Conservation (phyloP, 257 asterid genomes). For the Pogostemon cablin region DNA sequence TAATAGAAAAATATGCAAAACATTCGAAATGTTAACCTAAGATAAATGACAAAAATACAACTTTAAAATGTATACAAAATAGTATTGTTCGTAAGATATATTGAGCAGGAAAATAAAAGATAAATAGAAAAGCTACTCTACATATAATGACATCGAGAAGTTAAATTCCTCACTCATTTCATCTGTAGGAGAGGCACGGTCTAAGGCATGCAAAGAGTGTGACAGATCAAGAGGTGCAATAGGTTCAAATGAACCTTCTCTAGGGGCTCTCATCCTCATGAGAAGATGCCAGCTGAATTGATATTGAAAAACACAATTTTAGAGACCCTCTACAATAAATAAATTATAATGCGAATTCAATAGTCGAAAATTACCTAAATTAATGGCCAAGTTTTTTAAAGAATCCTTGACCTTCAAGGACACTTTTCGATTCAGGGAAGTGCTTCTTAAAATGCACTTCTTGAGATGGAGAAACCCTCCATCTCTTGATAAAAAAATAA, state of each 20-base stretch:
- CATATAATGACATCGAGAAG: constrained; percentile 8
- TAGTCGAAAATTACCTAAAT: not conserved
- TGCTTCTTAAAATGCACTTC: no score
- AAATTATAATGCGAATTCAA: constrained; percentile 13
- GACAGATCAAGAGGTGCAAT: constrained; percentile 91
- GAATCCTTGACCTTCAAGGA: no score
- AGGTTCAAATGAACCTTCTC: constrained; percentile 75
- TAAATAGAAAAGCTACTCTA: not conserved
- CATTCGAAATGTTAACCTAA: no score
- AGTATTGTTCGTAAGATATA: not conserved
- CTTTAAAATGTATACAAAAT: not conserved
- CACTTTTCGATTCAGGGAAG: no score
- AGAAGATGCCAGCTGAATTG: constrained; percentile 90
- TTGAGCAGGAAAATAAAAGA: constrained; percentile 12
- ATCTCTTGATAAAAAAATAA: no score
- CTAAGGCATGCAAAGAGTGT: constrained; percentile 88
- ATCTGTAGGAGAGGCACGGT: constrained; percentile 69
- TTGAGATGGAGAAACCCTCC: no score
- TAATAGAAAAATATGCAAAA: no score
- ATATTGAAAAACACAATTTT: constrained; percentile 24
- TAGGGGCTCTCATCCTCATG: constrained; percentile 87
- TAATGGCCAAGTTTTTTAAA: not conserved
- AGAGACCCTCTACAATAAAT: constrained; percentile 21
- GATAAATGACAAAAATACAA: no score
- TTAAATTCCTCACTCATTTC: constrained; percentile 63